A percentile compares a stretch with the other conserved stretches of the same genome.
phyloP scores from a whole-genome alignment of 2,329 filamentous ascomycete genomes.

The Colletotrichum lindemuthianum region DNA sequence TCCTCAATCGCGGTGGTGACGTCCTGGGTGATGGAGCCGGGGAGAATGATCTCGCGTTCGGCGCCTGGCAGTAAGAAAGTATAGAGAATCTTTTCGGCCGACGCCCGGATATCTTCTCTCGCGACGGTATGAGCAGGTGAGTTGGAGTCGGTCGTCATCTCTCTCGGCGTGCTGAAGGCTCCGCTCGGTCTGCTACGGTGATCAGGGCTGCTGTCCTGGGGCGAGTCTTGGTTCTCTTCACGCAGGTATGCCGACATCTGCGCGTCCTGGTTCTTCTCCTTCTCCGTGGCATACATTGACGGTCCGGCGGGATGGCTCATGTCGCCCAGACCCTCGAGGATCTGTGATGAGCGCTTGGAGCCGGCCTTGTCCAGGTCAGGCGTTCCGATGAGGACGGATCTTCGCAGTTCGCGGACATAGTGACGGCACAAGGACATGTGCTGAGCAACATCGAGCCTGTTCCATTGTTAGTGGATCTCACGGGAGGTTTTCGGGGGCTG shows the following conservation, averaged over 20 bases:
- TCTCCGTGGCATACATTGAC: constrained; percentile 72
- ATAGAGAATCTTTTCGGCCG: constrained; percentile 98
- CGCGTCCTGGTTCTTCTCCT: constrained; percentile 83
- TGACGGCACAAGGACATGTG: constrained; percentile 98
- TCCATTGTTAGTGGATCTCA: constrained; percentile 31
- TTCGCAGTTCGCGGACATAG: constrained; percentile 93
- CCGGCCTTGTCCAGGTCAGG: constrained; percentile 85
- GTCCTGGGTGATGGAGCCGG: constrained; percentile 84
- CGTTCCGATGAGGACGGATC: constrained; percentile 92
- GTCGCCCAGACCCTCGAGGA: constrained; percentile 79
- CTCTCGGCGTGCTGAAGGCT: constrained; percentile 68
- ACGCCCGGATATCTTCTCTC: constrained; percentile 90
- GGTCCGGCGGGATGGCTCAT: constrained; percentile 67
- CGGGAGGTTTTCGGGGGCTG: constrained; percentile 16
- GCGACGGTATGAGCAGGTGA: constrained; percentile 86
- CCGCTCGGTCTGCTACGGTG: constrained; percentile 60
- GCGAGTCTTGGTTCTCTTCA: constrained; percentile 68
- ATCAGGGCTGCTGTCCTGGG: constrained; percentile 59
- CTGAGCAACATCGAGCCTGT: constrained; percentile 97
- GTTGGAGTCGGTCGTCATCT: constrained; percentile 77
- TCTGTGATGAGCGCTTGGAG: constrained; percentile 86
- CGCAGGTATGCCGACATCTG: constrained; percentile 92
- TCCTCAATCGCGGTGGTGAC: constrained; percentile 92
- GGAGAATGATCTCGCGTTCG: constrained; percentile 94
- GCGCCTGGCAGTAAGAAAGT: constrained; percentile 95